A percentile compares a stretch with the other conserved stretches of the same genome.
Conservation (phyloP, 2,329 filamentous ascomycete species). For the Cadophora sp. region DNA sequence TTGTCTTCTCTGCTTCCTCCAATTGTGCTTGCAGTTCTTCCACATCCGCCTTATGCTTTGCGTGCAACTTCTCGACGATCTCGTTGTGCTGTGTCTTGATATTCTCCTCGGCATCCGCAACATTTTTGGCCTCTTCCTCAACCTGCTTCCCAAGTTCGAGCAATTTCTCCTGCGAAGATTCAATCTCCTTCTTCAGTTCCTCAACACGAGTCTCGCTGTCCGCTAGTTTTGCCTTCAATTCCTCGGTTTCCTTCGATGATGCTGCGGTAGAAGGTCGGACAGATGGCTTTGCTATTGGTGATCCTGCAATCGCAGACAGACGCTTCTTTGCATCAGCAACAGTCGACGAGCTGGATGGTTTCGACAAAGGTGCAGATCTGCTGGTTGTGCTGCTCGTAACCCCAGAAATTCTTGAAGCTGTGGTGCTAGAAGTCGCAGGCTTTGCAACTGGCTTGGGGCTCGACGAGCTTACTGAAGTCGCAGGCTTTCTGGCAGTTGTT, state of each 20-base stretch:
- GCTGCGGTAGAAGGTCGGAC: conserved; percentile 45
- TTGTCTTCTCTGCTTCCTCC: conserved; percentile 38
- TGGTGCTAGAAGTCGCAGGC: conserved; percentile 49
- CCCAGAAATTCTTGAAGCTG: conserved; percentile 42
- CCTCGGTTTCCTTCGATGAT: conserved; percentile 62
- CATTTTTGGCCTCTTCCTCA: conserved; percentile 49
- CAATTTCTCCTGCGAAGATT: conserved; percentile 62
- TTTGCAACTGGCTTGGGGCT: conserved; percentile 47
- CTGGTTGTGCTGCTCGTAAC: conserved; percentile 47
- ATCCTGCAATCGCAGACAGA: conserved; percentile 57
- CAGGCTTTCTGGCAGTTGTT: conserved; percentile 45
- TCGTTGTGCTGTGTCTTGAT: conserved; percentile 53
- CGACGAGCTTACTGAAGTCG: conserved; percentile 40
- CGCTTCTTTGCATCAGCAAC: conserved; percentile 63
- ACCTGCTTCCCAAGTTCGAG: conserved; percentile 60
- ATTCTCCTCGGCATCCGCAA: conserved; percentile 50
- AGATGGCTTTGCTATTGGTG: conserved; percentile 49
- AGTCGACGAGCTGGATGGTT: conserved; percentile 46
- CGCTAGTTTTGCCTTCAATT: conserved; percentile 64
- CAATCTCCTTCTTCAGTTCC: conserved; percentile 62
- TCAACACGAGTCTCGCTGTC: conserved; percentile 65
- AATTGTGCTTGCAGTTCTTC: conserved; percentile 41
- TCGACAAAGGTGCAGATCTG: conserved; percentile 44
- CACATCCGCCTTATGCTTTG: conserved; percentile 39
- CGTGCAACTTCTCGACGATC: conserved; percentile 51